Evolutionary conservation across 345 rosid genomes (phyloP).

Genomic region (Pugionium dolabratum): DNA sequence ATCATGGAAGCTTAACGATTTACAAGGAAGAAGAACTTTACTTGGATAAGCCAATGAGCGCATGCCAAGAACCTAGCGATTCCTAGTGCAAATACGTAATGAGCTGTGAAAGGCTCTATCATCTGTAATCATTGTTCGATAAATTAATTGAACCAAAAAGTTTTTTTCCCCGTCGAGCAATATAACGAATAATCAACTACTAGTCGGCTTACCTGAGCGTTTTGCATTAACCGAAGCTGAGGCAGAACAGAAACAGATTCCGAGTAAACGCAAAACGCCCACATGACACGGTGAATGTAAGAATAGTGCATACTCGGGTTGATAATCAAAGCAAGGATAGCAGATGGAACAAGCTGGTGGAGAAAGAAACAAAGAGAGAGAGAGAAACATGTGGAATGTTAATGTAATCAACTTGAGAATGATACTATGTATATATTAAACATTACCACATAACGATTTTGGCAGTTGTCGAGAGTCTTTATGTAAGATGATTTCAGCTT

Average conservation of each 20-base stretch:
- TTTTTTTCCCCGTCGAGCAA: no score
- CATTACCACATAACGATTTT: constrained; percentile 56
- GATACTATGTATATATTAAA: no score
- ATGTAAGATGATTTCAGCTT: constrained; percentile 70
- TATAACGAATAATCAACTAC: no score
- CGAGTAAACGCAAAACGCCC: constrained; percentile 65
- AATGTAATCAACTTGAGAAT: no score
- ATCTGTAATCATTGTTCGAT: constrained; percentile 46
- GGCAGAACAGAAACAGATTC: constrained; percentile 85
- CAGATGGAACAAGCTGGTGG: constrained; percentile 60
- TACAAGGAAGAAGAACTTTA: constrained; percentile 13
- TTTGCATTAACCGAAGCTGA: constrained; percentile 88
- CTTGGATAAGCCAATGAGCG: constrained; percentile 85
- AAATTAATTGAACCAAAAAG: no score
- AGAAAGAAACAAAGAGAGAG: neutral
- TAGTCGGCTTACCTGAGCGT: constrained; percentile 57
- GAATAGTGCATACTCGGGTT: constrained; percentile 40
- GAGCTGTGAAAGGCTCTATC: constrained; percentile 83
- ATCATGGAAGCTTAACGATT: constrained; percentile 1
- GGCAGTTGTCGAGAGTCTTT: constrained; percentile 61
- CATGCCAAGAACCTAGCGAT: constrained; percentile 70
- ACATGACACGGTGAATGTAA: constrained; percentile 40
- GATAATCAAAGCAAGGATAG: constrained; percentile 53
- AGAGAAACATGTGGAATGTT: neutral
- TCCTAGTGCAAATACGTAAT: constrained; percentile 84